Evolutionary conservation across 106 monocot genomes (phyloP).

Genomic region (Allium cepa): DNA sequence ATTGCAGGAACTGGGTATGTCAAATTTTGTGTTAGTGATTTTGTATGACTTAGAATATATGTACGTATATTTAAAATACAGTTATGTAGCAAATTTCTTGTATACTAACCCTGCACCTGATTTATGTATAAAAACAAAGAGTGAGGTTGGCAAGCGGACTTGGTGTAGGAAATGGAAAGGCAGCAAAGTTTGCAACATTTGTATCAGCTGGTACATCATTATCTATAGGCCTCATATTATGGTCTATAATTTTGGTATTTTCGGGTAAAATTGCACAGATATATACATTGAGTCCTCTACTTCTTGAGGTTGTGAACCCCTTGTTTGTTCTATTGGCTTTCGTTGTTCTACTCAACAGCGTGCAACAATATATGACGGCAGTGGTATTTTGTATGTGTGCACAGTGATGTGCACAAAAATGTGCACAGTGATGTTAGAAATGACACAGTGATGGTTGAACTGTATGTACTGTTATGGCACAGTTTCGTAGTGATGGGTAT

Average conservation of each 20-base stretch:
- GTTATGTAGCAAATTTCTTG: too few relatives aligned
- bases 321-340: constrained; percentile 51
- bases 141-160: constrained; percentile 75
- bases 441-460: too few relatives aligned
- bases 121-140: constrained; percentile 8
- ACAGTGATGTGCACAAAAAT: too few relatives aligned
- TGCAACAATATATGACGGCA: too few relatives aligned
- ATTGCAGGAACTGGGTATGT: constrained; percentile 76
- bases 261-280: constrained; percentile 47
- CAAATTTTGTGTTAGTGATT: neutral
- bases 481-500: too few relatives aligned
- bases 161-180: constrained; percentile 66
- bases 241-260: constrained; percentile 31
- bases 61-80: too few relatives aligned
- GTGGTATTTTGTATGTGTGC: too few relatives aligned
- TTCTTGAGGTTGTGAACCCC: constrained; percentile 42
- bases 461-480: too few relatives aligned
- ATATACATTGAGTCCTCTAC: constrained; percentile 37
- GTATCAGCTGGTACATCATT: constrained; percentile 36
- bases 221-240: constrained; percentile 55
- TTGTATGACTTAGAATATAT: too few relatives aligned
- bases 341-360: constrained; percentile 83
- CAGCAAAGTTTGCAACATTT: constrained; percentile 50
- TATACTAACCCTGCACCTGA: too few relatives aligned
- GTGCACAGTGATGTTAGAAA: too few relatives aligned